Percentiles rank a stretch among this genome's conserved stretches.
These are phyloP conservation scores for Saturnispora sanitii DNA, from an alignment of 805 yeast genomes.

Conservation along the genomic window DNA sequence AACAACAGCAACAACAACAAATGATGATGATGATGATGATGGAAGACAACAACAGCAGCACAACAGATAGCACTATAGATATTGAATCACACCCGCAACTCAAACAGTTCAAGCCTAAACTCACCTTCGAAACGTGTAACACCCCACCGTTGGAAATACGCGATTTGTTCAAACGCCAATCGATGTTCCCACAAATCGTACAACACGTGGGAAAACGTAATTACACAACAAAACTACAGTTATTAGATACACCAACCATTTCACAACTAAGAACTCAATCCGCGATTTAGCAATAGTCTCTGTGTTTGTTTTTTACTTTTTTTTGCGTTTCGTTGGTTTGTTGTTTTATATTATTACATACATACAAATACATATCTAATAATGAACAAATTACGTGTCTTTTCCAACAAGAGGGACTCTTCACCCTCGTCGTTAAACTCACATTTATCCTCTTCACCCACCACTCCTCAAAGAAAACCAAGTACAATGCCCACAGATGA, in stretches of 20 bases:
- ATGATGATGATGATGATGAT: not conserved
- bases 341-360: not conserved
- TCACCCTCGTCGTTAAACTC: not conserved
- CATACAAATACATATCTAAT: not conserved
- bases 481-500: not conserved
- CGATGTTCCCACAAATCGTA: not conserved
- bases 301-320: not conserved
- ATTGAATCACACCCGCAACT: not conserved
- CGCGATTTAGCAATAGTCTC: too few species aligned
- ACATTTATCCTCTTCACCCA: not conserved
- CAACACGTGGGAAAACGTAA: not conserved
- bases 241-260: not conserved
- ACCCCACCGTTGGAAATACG: slow-evolving; percentile 1
- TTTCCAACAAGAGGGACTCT: not conserved
- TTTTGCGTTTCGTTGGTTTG: not conserved
- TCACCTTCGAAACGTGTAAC: not conserved
- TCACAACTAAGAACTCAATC: not conserved
- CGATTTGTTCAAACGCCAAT: not conserved
- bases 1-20: not conserved
- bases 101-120: not conserved
- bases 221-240: not conserved
- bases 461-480: too few species aligned
- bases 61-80: too few species aligned
- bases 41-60: too few species aligned
- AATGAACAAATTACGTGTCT: slow-evolving; percentile 6